phyloP scores from a whole-genome alignment of 345 rosid genomes.

The Brassica napus region Da-Ae NC_063441.1:8814001-8814500 shows the following conservation, averaged over 20 bases:
- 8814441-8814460: constrained; percentile 22
- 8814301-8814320: constrained; percentile 38
- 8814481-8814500: neutral
- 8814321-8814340: constrained; percentile 28
- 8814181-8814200: neutral
- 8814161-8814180: neutral
- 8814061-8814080: neutral
- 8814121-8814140: neutral
- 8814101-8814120: neutral
- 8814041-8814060: neutral
- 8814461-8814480: neutral
- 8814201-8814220: neutral
- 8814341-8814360: constrained; percentile 20
- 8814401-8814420: constrained; percentile 3
- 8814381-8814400: constrained; percentile 24
- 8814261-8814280: neutral
- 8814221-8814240: neutral
- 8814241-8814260: neutral
- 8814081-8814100: neutral
- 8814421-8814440: neutral
- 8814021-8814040: neutral
- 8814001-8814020: neutral
- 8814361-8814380: constrained; percentile 24
- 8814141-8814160: neutral
- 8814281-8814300: constrained; percentile 37